Evolutionary conservation across 1,139 yeast species (phyloP), one percentile per base, ranked within the genome.

Genomic region (Saccharomyces hybrid): DNA sequence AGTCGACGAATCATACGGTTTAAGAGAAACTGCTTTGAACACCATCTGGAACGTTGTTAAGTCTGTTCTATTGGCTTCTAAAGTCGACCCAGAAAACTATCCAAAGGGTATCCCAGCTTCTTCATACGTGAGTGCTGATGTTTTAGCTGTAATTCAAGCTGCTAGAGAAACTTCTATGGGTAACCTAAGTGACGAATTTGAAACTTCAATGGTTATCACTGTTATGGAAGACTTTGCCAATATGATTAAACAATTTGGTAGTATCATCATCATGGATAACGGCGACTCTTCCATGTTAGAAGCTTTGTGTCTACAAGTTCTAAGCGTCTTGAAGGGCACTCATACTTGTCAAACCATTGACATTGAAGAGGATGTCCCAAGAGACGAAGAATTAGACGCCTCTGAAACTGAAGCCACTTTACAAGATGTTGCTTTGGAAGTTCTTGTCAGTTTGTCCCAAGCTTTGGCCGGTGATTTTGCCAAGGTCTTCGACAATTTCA

Each of bases 361-460:
- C 53, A 85, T 81, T 53, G 80, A 75, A 56, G 84, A 79, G 54
- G 78, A 75, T 50, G 72, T 69, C 49, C 78, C 76, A 56, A 76
- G 71, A 56, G 82, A 75, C 54, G 77, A 73, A 59, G 83, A 77
- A 57, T 78, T 77, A 56, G 95, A 87, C 66, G 79, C 90, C 47
- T 84, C 96, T 46, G 99, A 93, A 75, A 80, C 89, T 59, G 98
- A 91, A 61, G 89, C 90, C 46, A 78, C 90, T 62, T 78, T 91
- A 59, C 84, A 84, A 64, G 98, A 91, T 67, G 79, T 89, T 59
- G 88, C 96, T 44, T 76, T 88, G 64, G 98, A 93, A 71, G 93
- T 89, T 31, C 76, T 91, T 64, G 87, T 88, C 57, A 80, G 84
- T 64, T 77, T 91, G 62, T 81, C 97, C 13, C 74, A 78, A 60